Percentiles rank a stretch among this genome's conserved stretches.
These are phyloP conservation scores for Tetraselmis chui DNA, from an alignment of 139 green algal species.

Conservation along the genomic window DNA sequence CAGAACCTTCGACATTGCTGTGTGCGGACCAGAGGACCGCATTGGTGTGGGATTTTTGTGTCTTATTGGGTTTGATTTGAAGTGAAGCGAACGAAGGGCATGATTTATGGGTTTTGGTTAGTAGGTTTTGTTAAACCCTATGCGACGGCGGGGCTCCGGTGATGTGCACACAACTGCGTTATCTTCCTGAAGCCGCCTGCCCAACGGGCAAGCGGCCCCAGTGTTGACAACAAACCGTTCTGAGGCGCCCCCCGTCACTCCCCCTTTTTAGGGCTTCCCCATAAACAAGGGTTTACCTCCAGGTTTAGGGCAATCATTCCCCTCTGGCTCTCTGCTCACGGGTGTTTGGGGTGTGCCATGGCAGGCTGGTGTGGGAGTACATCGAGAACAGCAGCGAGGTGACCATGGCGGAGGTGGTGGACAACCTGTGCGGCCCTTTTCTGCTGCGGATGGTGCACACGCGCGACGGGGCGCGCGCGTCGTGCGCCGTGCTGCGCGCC, in stretches of 20 bases:
- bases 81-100: too few relatives aligned
- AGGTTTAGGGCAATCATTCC: too few relatives aligned
- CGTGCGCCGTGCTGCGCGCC: slow-evolving; percentile 63
- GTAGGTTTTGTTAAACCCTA: too few relatives aligned
- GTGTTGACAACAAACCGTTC: not conserved
- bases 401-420: slow-evolving; percentile 61
- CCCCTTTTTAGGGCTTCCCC: not conserved
- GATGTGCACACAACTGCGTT: not conserved
- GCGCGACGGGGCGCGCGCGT: slow-evolving; percentile 60
- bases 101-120: too few relatives aligned
- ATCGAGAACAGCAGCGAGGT: slow-evolving; percentile 48
- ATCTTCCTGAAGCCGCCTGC: not conserved
- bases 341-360: too few relatives aligned
- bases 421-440: slow-evolving; percentile 55
- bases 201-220: too few relatives aligned
- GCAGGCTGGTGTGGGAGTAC: slow-evolving; percentile 75
- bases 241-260: not conserved
- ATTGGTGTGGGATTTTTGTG: too few relatives aligned
- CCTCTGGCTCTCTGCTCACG: not conserved
- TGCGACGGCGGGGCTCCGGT: too few relatives aligned
- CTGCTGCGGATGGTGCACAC: slow-evolving; percentile 88
- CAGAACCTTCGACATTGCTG: too few relatives aligned
- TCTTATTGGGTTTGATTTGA: too few relatives aligned
- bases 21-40: too few relatives aligned
- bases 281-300: too few relatives aligned